Conservation (phyloP, 2,329 filamentous ascomycete species). For the Verticillium isaacii region DNA sequence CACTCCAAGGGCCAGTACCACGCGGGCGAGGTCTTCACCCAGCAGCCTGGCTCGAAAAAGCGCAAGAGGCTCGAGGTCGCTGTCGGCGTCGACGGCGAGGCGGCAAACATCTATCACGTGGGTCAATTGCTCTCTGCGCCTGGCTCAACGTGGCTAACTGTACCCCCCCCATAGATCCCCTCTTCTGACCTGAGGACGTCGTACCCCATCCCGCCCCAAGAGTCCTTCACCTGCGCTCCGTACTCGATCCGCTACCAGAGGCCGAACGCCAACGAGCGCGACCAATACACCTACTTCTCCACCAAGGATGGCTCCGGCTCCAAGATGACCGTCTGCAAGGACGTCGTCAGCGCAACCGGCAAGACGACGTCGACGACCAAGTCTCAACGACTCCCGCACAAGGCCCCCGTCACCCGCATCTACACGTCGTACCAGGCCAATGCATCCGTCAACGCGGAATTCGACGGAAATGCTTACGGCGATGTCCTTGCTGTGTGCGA, state of each 20-base stretch:
- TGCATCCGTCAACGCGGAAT: slow-evolving; percentile 1
- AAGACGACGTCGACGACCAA: slow-evolving; percentile 47
- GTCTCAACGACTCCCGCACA: slow-evolving; percentile 26
- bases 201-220: slow-evolving; percentile 62
- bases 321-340: slow-evolving; percentile 56
- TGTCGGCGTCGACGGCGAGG: slow-evolving; percentile 61
- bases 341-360: slow-evolving; percentile 45
- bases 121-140: slow-evolving; percentile 18
- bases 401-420: slow-evolving; percentile 37
- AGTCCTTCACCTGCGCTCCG: slow-evolving; percentile 57
- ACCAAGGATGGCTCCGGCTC: slow-evolving; percentile 40
- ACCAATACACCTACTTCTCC: slow-evolving; percentile 58
- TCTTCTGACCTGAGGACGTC: slow-evolving; percentile 60
- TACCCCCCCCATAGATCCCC: slow-evolving; percentile 41
- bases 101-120: slow-evolving; percentile 62
- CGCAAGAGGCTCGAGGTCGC: slow-evolving; percentile 59
- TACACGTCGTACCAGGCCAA: slow-evolving; percentile 25
- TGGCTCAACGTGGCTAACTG: slow-evolving; percentile 11
- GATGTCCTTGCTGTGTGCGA: slow-evolving; percentile 52
- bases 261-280: slow-evolving; percentile 40
- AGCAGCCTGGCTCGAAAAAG: slow-evolving; percentile 52
- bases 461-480: slow-evolving; percentile 11
- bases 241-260: slow-evolving; percentile 52
- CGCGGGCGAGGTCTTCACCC: slow-evolving; percentile 57
- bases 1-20: slow-evolving; percentile 41